phyloP scores from a whole-genome alignment of 208 protist genomes.

The Crithidia expoeki region DNA sequence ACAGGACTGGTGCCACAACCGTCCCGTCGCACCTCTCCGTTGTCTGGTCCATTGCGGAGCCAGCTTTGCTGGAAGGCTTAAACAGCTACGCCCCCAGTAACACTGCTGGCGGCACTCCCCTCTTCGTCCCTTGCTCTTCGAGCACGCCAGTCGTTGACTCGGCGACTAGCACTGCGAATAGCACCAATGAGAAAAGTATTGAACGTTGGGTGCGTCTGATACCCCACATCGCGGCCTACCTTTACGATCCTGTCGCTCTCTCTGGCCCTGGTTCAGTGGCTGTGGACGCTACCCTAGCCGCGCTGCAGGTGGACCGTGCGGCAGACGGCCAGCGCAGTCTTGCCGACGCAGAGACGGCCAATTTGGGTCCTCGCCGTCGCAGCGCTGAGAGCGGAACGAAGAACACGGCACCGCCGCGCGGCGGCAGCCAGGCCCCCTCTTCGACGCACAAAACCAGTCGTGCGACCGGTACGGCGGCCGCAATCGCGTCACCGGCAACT shows the following conservation, averaged over 20 bases:
- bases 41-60: constrained; percentile 49
- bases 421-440: constrained; percentile 12
- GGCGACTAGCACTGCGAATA: neutral
- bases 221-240: constrained; percentile 19
- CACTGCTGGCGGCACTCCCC: neutral
- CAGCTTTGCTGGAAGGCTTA: constrained; percentile 39
- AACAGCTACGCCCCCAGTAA: constrained; percentile 6
- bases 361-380: neutral
- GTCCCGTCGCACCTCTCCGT: constrained; percentile 39
- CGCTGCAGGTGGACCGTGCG: constrained; percentile 12
- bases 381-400: constrained; percentile 11
- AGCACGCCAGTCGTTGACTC: neutral
- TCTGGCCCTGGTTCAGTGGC: constrained; percentile 10
- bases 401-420: neutral
- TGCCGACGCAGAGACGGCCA: constrained; percentile 3
- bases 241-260: constrained; percentile 21
- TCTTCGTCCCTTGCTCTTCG: neutral
- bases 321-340: neutral
- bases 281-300: constrained; percentile 21
- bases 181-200: neutral
- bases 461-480: neutral
- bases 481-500: neutral
- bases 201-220: constrained; percentile 31
- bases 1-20: neutral
- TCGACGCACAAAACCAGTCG: neutral